Evolutionary conservation across 768 basidiomycete genomes (phyloP).

Genomic region (Peribolospora baueri): DNA sequence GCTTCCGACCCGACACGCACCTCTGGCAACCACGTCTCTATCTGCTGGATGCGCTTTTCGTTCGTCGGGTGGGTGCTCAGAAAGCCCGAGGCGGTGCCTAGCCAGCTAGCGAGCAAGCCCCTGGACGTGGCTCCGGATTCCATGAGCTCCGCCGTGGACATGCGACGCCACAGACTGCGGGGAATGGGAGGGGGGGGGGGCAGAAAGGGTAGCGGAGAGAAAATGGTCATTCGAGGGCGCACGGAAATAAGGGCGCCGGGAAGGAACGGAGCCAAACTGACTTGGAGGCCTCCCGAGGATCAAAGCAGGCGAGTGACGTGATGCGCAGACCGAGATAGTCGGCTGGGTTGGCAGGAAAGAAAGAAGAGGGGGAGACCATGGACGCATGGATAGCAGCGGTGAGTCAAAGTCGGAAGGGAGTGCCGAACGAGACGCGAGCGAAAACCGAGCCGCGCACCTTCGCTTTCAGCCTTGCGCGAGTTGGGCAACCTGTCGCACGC

Average conservation of each 20-base stretch:
- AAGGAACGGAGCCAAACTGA: conserved; percentile 18
- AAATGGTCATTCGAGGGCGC: not conserved
- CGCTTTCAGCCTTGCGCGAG: conserved; percentile 52
- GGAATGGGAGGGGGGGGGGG: too few relatives aligned
- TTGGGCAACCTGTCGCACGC: conserved; percentile 38
- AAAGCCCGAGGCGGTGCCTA: conserved; percentile 27
- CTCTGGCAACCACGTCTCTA: conserved; percentile 11
- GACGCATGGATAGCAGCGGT: not conserved
- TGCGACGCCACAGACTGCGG: conserved; percentile 44
- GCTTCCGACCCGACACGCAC: not conserved
- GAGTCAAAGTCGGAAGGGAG: not conserved
- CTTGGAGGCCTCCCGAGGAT: conserved; percentile 53
- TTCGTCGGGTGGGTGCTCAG: conserved; percentile 60
- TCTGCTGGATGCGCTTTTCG: conserved; percentile 35
- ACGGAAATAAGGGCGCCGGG: not conserved
- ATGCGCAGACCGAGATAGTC: conserved; percentile 64
- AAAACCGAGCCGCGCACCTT: conserved; percentile 28
- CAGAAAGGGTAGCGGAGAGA: not conserved
- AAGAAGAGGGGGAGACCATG: not conserved
- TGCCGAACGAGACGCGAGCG: not conserved
- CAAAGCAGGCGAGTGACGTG: conserved; percentile 61
- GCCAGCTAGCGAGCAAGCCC: conserved; percentile 15
- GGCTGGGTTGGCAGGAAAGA: conserved; percentile 25
- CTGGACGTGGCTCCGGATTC: too few relatives aligned
- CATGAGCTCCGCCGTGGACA: conserved; percentile 31